Evolutionary conservation across 2,329 filamentous ascomycete genomes (phyloP).

Genomic region (Clonostachys byssicola): DNA sequence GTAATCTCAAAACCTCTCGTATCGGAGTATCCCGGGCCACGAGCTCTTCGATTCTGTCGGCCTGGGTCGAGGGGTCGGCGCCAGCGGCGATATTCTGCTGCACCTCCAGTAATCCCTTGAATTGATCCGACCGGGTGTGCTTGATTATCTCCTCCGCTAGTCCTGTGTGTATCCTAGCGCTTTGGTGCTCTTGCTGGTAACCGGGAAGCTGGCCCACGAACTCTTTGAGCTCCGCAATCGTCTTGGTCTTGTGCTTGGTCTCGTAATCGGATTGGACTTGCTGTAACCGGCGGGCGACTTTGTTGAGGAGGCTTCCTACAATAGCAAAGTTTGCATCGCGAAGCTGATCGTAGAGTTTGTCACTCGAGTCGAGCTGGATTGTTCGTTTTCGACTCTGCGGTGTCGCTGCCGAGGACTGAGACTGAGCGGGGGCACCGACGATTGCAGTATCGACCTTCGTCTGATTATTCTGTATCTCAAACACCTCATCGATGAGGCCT

Average conservation of each 20-base stretch:
- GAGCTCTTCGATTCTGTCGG: slow-evolving; percentile 90
- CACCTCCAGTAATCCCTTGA: slow-evolving; percentile 83
- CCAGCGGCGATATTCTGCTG: slow-evolving; percentile 94
- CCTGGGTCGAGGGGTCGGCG: slow-evolving; percentile 81
- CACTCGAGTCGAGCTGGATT: slow-evolving; percentile 82
- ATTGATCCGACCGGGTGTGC: slow-evolving; percentile 82
- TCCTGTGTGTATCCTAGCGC: slow-evolving; percentile 85
- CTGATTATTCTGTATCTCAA: slow-evolving; percentile 88
- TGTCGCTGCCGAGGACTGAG: slow-evolving; percentile 55
- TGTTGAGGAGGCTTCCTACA: slow-evolving; percentile 84
- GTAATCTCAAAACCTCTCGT: slow-evolving; percentile 73
- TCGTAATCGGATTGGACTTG: slow-evolving; percentile 84
- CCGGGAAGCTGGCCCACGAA: slow-evolving; percentile 92
- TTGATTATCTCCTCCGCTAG: slow-evolving; percentile 95
- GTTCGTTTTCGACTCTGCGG: slow-evolving; percentile 73
- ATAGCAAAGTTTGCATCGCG: slow-evolving; percentile 94
- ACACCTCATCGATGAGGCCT: slow-evolving; percentile 89
- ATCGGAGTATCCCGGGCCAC: slow-evolving; percentile 83
- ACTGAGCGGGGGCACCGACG: slow-evolving; percentile 68
- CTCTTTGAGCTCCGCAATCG: slow-evolving; percentile 84
- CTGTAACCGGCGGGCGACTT: slow-evolving; percentile 81
- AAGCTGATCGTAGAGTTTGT: slow-evolving; percentile 82
- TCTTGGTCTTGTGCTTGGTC: slow-evolving; percentile 82
- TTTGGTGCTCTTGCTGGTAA: slow-evolving; percentile 91
- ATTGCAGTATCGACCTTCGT: slow-evolving; percentile 89